Evolutionary conservation across 1,139 yeast species (phyloP).

Genomic region (Blastobotrys buckinghamii): DNA sequence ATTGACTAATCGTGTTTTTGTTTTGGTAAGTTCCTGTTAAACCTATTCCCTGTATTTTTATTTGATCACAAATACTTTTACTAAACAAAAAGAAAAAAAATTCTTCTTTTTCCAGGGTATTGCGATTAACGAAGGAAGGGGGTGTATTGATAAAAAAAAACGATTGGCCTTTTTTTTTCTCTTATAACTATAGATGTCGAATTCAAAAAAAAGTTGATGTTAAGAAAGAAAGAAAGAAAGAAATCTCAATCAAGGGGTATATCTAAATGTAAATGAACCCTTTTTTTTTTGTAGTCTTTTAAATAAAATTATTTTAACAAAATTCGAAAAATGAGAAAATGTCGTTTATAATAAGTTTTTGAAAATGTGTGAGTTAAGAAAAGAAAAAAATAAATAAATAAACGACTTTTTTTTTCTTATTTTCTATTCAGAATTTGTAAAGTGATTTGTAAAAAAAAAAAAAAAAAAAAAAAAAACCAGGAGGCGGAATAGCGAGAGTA

Average conservation of each 20-base stretch:
- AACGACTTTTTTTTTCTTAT: background rate
- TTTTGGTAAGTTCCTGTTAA: too few species aligned
- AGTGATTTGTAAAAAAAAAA: background rate
- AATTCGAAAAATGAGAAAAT: background rate
- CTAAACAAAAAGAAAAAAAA: background rate
- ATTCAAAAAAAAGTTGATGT: background rate
- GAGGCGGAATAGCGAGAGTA: background rate
- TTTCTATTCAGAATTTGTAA: background rate
- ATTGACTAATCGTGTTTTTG: background rate
- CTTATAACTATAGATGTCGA: background rate
- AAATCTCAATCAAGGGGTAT: background rate
- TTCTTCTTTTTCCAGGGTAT: background rate
- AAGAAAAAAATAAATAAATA: slow-evolving; percentile 1
- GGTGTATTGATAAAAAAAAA: background rate
- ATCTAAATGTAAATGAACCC: background rate
- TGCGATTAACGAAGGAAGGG: background rate
- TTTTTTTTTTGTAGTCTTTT: background rate
- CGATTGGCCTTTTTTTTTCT: background rate
- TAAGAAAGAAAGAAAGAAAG: background rate
- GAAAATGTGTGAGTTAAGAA: background rate
- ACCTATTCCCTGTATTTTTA: background rate
- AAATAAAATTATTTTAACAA: background rate
- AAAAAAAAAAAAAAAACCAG: background rate
- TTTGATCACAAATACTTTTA: too few species aligned
- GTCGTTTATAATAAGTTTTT: background rate